phyloP scores from a whole-genome alignment of 331 rosid genomes.

The Arachis monticola region DNA sequence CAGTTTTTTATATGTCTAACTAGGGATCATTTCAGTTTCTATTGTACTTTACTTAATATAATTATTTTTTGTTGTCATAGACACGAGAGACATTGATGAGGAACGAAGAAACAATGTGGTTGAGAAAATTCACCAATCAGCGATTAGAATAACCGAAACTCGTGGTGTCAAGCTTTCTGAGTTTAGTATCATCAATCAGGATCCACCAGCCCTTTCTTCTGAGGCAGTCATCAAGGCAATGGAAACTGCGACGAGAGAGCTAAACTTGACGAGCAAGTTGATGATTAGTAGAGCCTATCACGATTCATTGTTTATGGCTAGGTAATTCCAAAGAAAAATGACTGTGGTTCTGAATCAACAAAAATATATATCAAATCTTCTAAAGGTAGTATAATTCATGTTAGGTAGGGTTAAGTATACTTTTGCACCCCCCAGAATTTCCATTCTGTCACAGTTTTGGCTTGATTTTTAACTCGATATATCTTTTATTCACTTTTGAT shows the following conservation, averaged over 20 bases:
- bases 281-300: slow-evolving; percentile 98
- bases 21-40: slow-evolving; percentile 24
- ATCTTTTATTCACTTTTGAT: neutral
- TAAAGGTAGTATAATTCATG: slow-evolving; percentile 8
- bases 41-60: slow-evolving; percentile 21
- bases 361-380: slow-evolving; percentile 3
- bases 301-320: slow-evolving; percentile 92
- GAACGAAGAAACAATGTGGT: slow-evolving; percentile 78
- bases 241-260: slow-evolving; percentile 75
- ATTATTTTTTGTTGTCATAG: slow-evolving; percentile 48
- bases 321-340: slow-evolving; percentile 53
- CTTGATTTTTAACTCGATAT: neutral
- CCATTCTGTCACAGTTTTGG: slow-evolving; percentile 17
- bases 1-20: slow-evolving; percentile 11
- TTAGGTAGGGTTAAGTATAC: neutral
- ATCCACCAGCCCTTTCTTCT: slow-evolving; percentile 89
- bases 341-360: slow-evolving; percentile 15
- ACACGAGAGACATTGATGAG: slow-evolving; percentile 91
- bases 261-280: slow-evolving; percentile 78
- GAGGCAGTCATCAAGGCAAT: slow-evolving; percentile 67
- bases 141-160: slow-evolving; percentile 61
- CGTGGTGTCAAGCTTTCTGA: slow-evolving; percentile 77
- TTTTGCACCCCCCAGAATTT: neutral
- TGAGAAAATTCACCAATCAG: slow-evolving; percentile 77
- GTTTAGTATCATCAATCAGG: slow-evolving; percentile 82